Evolutionary conservation across 352 stramenopile genomes (phyloP), one percentile per base, ranked within the genome.

Genomic region (Globisporangium okanoganense): DNA sequence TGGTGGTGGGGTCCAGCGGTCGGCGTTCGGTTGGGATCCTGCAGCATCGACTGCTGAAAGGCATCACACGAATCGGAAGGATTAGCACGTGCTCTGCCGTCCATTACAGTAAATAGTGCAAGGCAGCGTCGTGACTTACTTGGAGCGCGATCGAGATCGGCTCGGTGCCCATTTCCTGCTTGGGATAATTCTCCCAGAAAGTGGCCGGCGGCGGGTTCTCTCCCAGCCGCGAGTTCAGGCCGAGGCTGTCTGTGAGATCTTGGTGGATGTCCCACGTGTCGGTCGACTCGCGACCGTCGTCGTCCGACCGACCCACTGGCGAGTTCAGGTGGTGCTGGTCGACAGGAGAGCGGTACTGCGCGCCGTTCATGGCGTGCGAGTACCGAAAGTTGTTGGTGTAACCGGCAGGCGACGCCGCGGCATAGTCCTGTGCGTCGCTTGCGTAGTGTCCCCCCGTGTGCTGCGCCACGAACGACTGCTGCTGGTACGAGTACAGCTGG

Each of bases 161-260:
- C 31, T 79, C 72, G 52, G 51, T 20, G 68, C 54, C 33, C 61
- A 58, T 25, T 29, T 52, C 50, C 25, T 76, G 69, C 59, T 78
- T 78, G 2, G 71, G 65, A 63, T 77, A 77, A 40, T 67, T 75
- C 56, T 79, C 72, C 72, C 72, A 79, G 48, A 79, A 76, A 40
- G 69, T 63, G 14, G 69, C 63, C 3, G 72, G 72, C 12, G 72
- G 72, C 22, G 72, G 72, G 69, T 79, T 75, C 64, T 79, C 72
- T 20, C 72, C 72, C 3, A 79, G 49, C 9, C 72, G 62, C 8
- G 57, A 57, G 57, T 56, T 49, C 14, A 63, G 22, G 0, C 58
- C 62, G 12, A 68, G 56, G 24, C 56, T 61, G 57, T 68, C 62
- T 20, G 56, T 65, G 24, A 68, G 56, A 20, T 68, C 72, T 10